Base-by-base conservation (phyloP, 2,329 filamentous ascomycete genomes). In the Calonectria montana region DNA sequence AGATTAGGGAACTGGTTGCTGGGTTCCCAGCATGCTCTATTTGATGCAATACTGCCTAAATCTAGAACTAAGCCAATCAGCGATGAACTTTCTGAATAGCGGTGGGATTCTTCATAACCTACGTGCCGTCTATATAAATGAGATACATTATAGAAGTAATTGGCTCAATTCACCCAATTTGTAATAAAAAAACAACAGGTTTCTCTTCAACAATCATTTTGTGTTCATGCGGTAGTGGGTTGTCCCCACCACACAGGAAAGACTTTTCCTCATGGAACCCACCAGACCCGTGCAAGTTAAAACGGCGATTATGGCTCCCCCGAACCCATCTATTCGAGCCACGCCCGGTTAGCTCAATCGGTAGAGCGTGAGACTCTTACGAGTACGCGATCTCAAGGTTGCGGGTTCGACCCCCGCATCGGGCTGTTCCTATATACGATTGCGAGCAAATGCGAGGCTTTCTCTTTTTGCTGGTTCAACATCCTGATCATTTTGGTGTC, bases 351-450 rank as follows among this genome's bases (percentile, higher is more conserved):
- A 80, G 77, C 76, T 81, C 76, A 80, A 80, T 80, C 74, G 76
- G 78, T 91, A 92, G 89, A 92, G 89, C 89, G 89, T 91, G 87
- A 91, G 90, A 91, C 90, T 91, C 89, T 88, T 88, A 88, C 21
- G 74, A 77, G 76, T 75, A 72, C 75, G 62, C 78, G 43, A 88
- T 87, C 87, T 88, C 85, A 87, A 88, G 86, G 86, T 84, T 88
- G 86, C 84, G 86, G 86, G 88, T 89, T 88, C 86, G 86, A 87
- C 82, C 83, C 82, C 82, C 82, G 81, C 82, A 81, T 83, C 80
- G 82, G 82, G 80, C 82, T 83, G 31, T 69, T 69, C 15, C 2
- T 21, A 2, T 15, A 63, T 76, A 70, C 74, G 74, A 75, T 75
- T 74, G 76, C 62, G 66, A 78, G 70, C 73, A 53, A 35, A 35